Conservation (phyloP, 768 basidiomycete species). For the Boletus coccyginus region DNA sequence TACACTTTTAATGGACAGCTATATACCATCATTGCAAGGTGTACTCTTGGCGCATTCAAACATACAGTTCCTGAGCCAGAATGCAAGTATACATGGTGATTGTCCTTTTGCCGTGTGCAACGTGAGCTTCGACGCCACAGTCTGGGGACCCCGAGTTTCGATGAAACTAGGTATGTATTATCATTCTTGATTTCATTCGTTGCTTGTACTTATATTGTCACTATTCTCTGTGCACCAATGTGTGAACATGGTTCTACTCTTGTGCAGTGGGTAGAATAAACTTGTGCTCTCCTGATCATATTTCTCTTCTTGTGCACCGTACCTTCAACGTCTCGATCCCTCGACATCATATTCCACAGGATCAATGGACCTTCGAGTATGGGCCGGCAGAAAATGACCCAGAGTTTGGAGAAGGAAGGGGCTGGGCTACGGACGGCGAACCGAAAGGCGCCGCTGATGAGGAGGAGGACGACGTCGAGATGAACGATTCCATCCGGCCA, state of each 20-base stretch:
- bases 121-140: constrained; percentile 75
- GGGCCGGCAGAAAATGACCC: constrained; percentile 80
- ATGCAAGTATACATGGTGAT: constrained; percentile 70
- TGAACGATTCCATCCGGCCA: constrained; percentile 1
- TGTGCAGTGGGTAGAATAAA: constrained; percentile 77
- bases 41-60: constrained; percentile 87
- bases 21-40: constrained; percentile 82
- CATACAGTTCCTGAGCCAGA: constrained; percentile 59
- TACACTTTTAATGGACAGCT: constrained; percentile 45
- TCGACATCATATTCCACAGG: constrained; percentile 80
- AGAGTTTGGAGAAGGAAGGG: constrained; percentile 50
- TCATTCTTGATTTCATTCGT: neutral
- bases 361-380: constrained; percentile 84
- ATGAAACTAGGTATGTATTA: constrained; percentile 67
- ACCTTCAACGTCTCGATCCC: constrained; percentile 97
- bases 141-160: constrained; percentile 86
- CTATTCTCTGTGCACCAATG: neutral
- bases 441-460: neutral
- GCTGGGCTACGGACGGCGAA: constrained; percentile 22
- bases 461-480: constrained; percentile 12
- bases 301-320: constrained; percentile 83
- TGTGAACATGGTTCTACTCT: neutral
- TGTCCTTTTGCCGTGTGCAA: constrained; percentile 81
- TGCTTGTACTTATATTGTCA: neutral
- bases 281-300: constrained; percentile 87